A percentile compares a stretch with the other conserved stretches of the same genome.
phyloP scores from a whole-genome alignment of 345 rosid genomes.

The Moricandia arvensis region DNA sequence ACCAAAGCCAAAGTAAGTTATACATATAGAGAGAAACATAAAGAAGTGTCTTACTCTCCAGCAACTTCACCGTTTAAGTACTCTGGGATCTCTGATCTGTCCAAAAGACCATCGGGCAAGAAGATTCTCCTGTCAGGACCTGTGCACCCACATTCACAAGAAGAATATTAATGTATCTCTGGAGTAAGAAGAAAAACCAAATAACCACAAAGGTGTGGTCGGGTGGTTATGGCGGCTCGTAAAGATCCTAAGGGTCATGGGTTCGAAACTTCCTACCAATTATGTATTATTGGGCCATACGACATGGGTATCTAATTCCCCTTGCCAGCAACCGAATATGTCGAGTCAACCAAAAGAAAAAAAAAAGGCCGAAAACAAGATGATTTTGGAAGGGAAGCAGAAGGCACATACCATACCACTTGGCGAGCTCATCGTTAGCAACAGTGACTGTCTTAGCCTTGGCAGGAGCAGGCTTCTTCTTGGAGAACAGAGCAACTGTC shows the following conservation, averaged over 20 bases:
- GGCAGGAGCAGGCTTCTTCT: conserved; percentile 71
- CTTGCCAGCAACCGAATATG: no score
- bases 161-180: not conserved
- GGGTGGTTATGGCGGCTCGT: no score
- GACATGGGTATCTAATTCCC: no score
- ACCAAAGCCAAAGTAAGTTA: not conserved
- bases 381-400: not conserved
- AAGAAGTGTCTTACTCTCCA: conserved; percentile 49
- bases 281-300: no score
- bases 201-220: no score
- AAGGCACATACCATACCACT: conserved; percentile 89
- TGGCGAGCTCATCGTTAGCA: conserved; percentile 73
- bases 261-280: no score
- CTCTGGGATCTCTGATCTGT: conserved; percentile 91
- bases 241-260: no score
- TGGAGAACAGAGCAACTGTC: conserved; percentile 78
- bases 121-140: conserved; percentile 98
- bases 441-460: conserved; percentile 58
- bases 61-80: conserved; percentile 97
- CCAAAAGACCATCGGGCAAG: conserved; percentile 93
- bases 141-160: conserved; percentile 30
- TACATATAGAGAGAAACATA: not conserved
- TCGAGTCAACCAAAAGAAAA: no score
- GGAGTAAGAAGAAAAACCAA: not conserved
- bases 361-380: no score